These are phyloP conservation scores for Trichosporon ovoides DNA, from an alignment of 1,284 basidiomycete genomes.

Conservation along the genomic window DNA sequence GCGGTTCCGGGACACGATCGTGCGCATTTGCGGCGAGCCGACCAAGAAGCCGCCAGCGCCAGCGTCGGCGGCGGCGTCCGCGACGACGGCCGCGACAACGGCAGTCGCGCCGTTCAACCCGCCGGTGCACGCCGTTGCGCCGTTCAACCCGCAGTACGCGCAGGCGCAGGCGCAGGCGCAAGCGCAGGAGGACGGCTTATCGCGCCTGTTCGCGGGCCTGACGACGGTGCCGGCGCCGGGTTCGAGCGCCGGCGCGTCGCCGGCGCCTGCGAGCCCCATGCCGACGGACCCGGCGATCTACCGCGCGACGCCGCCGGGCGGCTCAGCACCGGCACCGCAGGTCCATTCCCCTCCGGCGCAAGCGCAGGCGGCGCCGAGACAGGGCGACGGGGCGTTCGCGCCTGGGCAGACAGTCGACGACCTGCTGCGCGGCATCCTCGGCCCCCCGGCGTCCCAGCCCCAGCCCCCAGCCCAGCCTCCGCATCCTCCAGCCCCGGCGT, in stretches of 20 bases:
- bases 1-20: constrained; percentile 29
- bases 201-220: constrained; percentile 39
- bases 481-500: neutral
- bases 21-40: constrained; percentile 40
- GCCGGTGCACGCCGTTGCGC: neutral
- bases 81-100: neutral
- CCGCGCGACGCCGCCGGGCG: neutral
- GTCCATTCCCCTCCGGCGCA: neutral
- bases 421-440: constrained; percentile 37
- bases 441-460: constrained; percentile 7
- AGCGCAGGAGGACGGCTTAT: constrained; percentile 28
- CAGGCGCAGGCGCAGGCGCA: constrained; percentile 1
- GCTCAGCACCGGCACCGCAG: constrained; percentile 2
- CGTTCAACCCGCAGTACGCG: constrained; percentile 2
- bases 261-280: neutral
- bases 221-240: constrained; percentile 12
- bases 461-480: neutral
- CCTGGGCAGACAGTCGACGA: constrained; percentile 43
- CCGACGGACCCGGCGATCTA: neutral
- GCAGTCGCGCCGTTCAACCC: constrained; percentile 2
- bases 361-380: constrained; percentile 3
- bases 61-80: constrained; percentile 1
- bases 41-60: constrained; percentile 12
- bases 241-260: neutral
- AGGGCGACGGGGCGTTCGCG: constrained; percentile 11